Evolutionary conservation across 768 basidiomycete genomes (phyloP), one percentile per base, ranked within the genome.

Genomic region (Xanthoconium purpureum): DNA sequence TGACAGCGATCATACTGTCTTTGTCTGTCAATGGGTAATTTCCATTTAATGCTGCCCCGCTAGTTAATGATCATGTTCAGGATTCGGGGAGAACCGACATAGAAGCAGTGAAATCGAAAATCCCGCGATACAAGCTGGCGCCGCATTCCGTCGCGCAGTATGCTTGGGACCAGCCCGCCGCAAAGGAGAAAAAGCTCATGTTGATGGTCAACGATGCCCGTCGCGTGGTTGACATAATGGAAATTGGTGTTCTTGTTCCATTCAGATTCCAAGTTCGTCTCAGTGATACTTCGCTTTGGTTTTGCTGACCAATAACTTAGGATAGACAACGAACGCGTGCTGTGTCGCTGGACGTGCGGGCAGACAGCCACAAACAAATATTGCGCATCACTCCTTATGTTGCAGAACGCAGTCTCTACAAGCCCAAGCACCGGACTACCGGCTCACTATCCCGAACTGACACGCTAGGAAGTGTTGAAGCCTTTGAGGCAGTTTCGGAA

Each of bases 131-230:
- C 71, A 76, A 73, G n/a, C 69, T 95, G 3, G 65, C 73, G 6
- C 78, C 84, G 11, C 82, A 80, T 38, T 74, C 81, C 4, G 78
- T 74, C 15, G 69, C 80, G 44, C 75, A 82, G 33, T 99, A 98
- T 68, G 89, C 94, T 6, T 99, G 96, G 96, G 97, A 99, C 66
- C 84, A 80, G 56, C 97, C 97, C 8, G 90, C 94, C 3, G 86
- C 87, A 1, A 77, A 77, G 45, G 86, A 89, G 62, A 98, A 96
- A 74, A 86, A 84, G 60, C 76, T 99, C 28, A 70, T 84, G 36
- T 75, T 99, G 20, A 69, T 71, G 11, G 78, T 86, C 47, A 85
- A 85, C 42, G 80, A 80, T 24, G 73, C 81, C 51, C 82, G 80
- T 12, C 82, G 91, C 30, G 71, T 78, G 20, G 76, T 98, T 49